Evolutionary conservation across 768 basidiomycete species (phyloP).

Genomic region (Pholiota microspora): DNA sequence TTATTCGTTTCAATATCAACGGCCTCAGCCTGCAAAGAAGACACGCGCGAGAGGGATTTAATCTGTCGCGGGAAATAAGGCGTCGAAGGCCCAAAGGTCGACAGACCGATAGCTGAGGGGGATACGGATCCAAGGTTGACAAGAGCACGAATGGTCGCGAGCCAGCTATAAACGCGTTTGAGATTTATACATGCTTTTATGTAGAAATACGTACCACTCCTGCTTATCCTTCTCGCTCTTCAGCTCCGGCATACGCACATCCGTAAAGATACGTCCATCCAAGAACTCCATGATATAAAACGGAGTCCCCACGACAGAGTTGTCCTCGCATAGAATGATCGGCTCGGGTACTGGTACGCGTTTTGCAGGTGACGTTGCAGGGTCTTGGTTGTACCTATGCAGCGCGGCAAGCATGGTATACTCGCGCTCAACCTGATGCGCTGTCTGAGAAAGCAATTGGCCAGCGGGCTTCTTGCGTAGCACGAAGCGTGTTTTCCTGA

Average conservation of each 20-base stretch:
- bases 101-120: constrained; percentile 65
- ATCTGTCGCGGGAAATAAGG: constrained; percentile 95
- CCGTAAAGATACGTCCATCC: constrained; percentile 91
- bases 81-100: constrained; percentile 66
- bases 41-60: constrained; percentile 81
- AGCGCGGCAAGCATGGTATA: constrained; percentile 78
- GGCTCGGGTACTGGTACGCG: constrained; percentile 85
- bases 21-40: constrained; percentile 70
- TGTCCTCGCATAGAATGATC: constrained; percentile 80
- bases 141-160: constrained; percentile 71
- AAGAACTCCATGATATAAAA: constrained; percentile 98
- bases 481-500: constrained; percentile 65
- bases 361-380: constrained; percentile 44
- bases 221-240: constrained; percentile 57
- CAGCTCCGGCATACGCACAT: constrained; percentile 67
- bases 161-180: constrained; percentile 52
- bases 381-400: constrained; percentile 65
- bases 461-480: constrained; percentile 93
- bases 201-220: constrained; percentile 56
- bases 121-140: constrained; percentile 63
- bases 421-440: constrained; percentile 95
- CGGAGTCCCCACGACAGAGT: constrained; percentile 73
- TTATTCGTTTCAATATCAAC: constrained; percentile 63
- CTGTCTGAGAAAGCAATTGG: constrained; percentile 81
- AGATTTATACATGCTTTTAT: neutral